Evolutionary conservation across 176 grass and related monocot species (phyloP).

Genomic region (Zea luxurians): DNA sequence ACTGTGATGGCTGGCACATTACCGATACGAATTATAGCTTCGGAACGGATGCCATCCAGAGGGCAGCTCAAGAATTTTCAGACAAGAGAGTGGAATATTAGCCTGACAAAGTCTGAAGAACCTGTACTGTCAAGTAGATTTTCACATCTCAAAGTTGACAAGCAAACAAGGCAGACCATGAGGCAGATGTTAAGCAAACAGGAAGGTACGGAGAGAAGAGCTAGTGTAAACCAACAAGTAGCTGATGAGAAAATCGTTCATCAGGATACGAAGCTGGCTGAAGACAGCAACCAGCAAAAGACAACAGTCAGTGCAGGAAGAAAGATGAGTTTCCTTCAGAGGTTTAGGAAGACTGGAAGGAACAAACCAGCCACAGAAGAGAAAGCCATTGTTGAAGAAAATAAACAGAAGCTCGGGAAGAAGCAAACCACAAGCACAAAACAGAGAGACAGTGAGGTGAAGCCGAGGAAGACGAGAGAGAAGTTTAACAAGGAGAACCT

Average conservation of each 20-base stretch:
- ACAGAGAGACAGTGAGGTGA: conserved; percentile 35
- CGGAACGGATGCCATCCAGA: conserved; percentile 28
- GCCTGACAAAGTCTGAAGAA: conserved; percentile 41
- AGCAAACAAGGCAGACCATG: conserved; percentile 52
- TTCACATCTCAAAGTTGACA: conserved; percentile 30
- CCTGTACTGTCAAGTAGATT: conserved; percentile 28
- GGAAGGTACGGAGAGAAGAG: conserved; percentile 36
- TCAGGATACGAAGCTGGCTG: conserved; percentile 31
- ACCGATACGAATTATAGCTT: conserved; percentile 45
- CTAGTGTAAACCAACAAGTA: conserved; percentile 33
- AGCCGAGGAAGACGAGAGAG: conserved; percentile 24
- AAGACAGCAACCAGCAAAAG: conserved; percentile 46
- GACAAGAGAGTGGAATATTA: conserved; percentile 40
- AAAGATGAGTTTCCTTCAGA: conserved; percentile 48
- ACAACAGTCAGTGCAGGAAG: conserved; percentile 5
- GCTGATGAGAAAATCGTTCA: conserved; percentile 33
- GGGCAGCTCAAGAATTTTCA: conserved; percentile 36
- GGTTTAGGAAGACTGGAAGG: conserved; percentile 40
- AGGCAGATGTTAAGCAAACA: conserved; percentile 40
- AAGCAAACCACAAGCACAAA: conserved; percentile 36
- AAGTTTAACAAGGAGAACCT: conserved; percentile 46
- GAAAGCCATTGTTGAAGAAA: conserved; percentile 30
- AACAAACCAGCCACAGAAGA: conserved; percentile 30
- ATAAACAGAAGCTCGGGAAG: conserved; percentile 15
- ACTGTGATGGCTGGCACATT: conserved; percentile 18